Evolutionary conservation across 1,284 basidiomycete species (phyloP), one percentile per base, ranked within the genome.

Genomic region (Clitocybe nebularis): DNA sequence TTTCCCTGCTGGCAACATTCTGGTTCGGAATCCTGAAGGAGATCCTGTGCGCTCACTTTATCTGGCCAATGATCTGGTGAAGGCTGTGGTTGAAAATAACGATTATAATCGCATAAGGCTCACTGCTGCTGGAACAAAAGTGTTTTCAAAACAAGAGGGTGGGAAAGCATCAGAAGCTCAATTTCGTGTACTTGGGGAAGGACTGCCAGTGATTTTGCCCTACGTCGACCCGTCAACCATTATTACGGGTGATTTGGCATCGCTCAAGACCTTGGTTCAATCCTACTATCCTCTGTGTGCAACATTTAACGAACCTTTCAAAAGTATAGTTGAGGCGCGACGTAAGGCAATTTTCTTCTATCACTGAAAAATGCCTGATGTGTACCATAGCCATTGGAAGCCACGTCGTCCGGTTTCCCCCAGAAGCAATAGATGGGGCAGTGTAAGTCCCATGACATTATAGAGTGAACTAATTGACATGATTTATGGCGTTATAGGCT

Each of bases 91-190:
- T 46, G 60, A 74, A 36, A 74, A 84, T 59, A 98, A 98, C 59
- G 85, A 93, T 62, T 94, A 87, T 59, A 78, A 81, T 28, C 81
- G 84, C 19, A 75, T 98, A 44, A 84, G 96, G 1, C 79, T 99
- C 45, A 85, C 95, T 56, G 85, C 89, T 23, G 88, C 89, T 30
- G 96, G 96, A 22, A 92, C 94, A 44, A 96, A 96, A 64, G 79
- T 85, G 9, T 77, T 87, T 58, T 72, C 75, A 8, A 83, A 81
- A 58, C 85, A 88, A 56, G 84, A 85, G 39, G 75, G 67, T 7
- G 71, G 68, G 1, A 69, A 75, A 33, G 72, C 71, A 5, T 60
- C 64, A 41, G 77, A 80, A 34, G 69, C 79, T 35, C 78, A 87
- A 44, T 89, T 86, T 62, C 75, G 87, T 16, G 79, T 96, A 28